Evolutionary conservation across 148 eudicot species (phyloP).

Genomic region (Bassia scoparia): DNA sequence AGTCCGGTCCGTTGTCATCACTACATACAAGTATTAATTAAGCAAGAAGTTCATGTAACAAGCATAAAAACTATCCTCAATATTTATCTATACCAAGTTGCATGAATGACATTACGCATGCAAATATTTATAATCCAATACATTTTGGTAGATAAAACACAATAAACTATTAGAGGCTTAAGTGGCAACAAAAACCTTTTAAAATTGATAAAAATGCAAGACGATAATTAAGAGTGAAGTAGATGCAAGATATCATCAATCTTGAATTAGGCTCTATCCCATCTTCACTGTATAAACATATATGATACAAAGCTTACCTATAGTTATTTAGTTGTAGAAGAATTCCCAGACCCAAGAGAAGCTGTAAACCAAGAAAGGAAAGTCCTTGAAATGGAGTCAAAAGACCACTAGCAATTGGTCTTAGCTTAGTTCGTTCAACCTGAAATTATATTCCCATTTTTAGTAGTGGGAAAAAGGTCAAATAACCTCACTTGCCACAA

Average conservation of each 20-base stretch:
- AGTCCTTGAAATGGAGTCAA: slow-evolving; percentile 72
- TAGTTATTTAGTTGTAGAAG: slow-evolving; percentile 76
- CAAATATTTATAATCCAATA: neutral
- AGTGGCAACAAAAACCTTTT: neutral
- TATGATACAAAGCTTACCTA: slow-evolving; percentile 39
- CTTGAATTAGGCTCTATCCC: neutral
- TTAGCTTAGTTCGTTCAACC: slow-evolving; percentile 72
- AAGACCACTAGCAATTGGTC: slow-evolving; percentile 83
- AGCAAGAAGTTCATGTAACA: neutral
- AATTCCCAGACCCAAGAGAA: slow-evolving; percentile 82
- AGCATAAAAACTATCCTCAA: neutral
- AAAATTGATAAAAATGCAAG: neutral
- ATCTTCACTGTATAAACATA: neutral
- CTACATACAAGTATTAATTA: no score
- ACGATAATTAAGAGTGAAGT: neutral
- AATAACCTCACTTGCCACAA: no score
- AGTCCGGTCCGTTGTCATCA: no score
- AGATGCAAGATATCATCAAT: neutral
- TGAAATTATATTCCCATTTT: slow-evolving; percentile 18
- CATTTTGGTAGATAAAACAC: neutral
- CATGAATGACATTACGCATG: neutral
- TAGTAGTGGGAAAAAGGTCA: neutral
- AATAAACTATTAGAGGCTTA: neutral
- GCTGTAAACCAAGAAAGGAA: slow-evolving; percentile 72
- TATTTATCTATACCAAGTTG: neutral